Percentiles rank a stretch among this genome's conserved stretches.
phyloP scores from a whole-genome alignment of 352 stramenopile species.

The Phytophthora citrophthora region DNA sequence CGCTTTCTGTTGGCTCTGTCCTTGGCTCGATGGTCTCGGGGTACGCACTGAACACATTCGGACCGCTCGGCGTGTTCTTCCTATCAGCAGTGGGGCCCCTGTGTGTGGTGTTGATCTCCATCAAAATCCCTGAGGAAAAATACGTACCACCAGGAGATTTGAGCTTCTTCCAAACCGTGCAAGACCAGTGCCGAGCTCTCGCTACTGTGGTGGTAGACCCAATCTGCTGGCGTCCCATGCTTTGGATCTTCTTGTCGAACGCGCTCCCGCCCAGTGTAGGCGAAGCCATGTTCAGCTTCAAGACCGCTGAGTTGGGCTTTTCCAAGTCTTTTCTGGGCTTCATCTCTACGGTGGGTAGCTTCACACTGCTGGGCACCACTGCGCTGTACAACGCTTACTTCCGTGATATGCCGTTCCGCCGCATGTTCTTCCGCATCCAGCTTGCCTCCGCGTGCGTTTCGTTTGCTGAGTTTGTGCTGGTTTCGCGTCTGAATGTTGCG shows the following conservation, averaged over 20 bases:
- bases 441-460: constrained; percentile 71
- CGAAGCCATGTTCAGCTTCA: constrained; percentile 88
- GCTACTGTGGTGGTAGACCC: constrained; percentile 70
- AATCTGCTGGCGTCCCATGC: constrained; percentile 78
- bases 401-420: constrained; percentile 75
- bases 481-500: constrained; percentile 66
- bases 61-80: constrained; percentile 75
- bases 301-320: constrained; percentile 76
- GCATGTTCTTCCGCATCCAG: constrained; percentile 81
- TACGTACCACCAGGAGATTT: constrained; percentile 34
- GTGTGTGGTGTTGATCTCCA: constrained; percentile 68
- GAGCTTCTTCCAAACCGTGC: constrained; percentile 60
- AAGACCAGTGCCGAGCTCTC: constrained; percentile 55
- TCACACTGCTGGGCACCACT: constrained; percentile 76
- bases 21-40: constrained; percentile 75
- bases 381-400: constrained; percentile 85
- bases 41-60: constrained; percentile 61
- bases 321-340: constrained; percentile 82
- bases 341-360: constrained; percentile 75
- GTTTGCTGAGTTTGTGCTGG: constrained; percentile 73
- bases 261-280: constrained; percentile 71
- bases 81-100: constrained; percentile 73
- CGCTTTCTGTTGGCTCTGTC: constrained; percentile 72
- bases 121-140: constrained; percentile 61
- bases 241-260: constrained; percentile 87